These are phyloP conservation scores for Aureobasidium sp. DNA, from an alignment of 2,329 filamentous ascomycete species.

Conservation along the genomic window DNA sequence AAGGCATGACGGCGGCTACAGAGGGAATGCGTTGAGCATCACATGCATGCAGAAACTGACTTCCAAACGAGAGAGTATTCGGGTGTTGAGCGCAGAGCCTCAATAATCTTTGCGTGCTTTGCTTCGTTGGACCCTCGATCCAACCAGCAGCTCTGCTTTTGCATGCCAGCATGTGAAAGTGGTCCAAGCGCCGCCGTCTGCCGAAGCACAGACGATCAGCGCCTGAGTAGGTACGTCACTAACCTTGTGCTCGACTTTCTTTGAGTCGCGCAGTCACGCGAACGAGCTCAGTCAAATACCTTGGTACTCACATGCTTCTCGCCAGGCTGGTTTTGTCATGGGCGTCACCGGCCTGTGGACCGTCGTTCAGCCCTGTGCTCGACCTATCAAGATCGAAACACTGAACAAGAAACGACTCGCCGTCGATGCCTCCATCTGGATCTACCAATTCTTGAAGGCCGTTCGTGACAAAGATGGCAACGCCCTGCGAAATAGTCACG, in stretches of 20 bases:
- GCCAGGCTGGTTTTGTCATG: conserved; percentile 47
- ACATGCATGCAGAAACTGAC: conserved; percentile 10
- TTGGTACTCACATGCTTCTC: conserved; percentile 9
- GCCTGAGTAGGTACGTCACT: conserved; percentile 2
- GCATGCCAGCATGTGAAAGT: background rate
- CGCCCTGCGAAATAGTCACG: conserved; percentile 87
- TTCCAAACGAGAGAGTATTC: background rate
- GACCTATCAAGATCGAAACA: conserved; percentile 91
- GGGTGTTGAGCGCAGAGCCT: background rate
- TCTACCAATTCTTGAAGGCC: conserved; percentile 98
- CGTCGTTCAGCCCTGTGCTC: conserved; percentile 87
- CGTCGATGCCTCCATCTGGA: conserved; percentile 98
- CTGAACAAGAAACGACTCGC: conserved; percentile 94
- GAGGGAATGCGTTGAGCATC: conserved; percentile 14
- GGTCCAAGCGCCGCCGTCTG: background rate
- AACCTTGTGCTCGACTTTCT: background rate
- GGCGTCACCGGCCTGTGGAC: conserved; percentile 98
- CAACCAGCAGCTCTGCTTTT: background rate
- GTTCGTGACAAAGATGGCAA: conserved; percentile 98
- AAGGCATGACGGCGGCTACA: background rate
- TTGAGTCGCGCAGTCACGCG: background rate
- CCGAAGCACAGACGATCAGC: background rate
- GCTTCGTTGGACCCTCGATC: background rate
- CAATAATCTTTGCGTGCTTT: background rate
- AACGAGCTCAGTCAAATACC: background rate